These are phyloP conservation scores for Ganoderma boninense DNA, from an alignment of 1,284 basidiomycete genomes.

Conservation along the genomic window DNA sequence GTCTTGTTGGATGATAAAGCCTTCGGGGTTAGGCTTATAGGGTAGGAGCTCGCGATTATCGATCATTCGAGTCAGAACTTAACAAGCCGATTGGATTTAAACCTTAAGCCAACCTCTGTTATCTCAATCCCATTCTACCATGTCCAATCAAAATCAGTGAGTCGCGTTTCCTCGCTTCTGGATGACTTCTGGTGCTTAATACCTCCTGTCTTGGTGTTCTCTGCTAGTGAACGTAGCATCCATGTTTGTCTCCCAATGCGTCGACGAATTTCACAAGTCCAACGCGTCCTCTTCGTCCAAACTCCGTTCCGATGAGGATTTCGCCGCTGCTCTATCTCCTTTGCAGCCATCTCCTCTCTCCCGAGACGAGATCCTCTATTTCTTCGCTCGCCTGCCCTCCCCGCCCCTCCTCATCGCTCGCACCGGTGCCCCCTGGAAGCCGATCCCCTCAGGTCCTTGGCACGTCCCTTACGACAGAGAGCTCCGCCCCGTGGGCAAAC, in stretches of 20 bases:
- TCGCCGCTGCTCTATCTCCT: not conserved
- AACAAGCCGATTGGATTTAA: too few species aligned
- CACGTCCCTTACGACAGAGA: not conserved
- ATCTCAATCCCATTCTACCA: too few species aligned
- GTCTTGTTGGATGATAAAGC: too few species aligned
- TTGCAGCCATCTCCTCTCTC: not conserved
- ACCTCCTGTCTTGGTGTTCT: not conserved
- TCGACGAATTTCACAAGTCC: not conserved
- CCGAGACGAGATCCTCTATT: not conserved
- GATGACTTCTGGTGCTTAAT: not conserved
- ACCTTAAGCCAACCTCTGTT: too few species aligned
- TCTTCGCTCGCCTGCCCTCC: not conserved
- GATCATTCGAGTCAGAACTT: too few species aligned
- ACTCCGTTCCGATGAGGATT: not conserved
- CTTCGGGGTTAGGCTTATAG: too few species aligned
- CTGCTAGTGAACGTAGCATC: not conserved
- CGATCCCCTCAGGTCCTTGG: not conserved
- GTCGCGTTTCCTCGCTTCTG: too few species aligned
- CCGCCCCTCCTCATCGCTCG: not conserved
- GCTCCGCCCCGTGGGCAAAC: not conserved
- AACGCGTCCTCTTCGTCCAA: not conserved
- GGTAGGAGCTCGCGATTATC: too few species aligned
- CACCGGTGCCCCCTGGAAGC: not conserved
- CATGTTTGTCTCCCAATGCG: not conserved
- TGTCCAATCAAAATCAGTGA: too few species aligned